Base-by-base conservation (phyloP, 192 early-diverging fungal genomes). In the Diversispora eburnea region DNA sequence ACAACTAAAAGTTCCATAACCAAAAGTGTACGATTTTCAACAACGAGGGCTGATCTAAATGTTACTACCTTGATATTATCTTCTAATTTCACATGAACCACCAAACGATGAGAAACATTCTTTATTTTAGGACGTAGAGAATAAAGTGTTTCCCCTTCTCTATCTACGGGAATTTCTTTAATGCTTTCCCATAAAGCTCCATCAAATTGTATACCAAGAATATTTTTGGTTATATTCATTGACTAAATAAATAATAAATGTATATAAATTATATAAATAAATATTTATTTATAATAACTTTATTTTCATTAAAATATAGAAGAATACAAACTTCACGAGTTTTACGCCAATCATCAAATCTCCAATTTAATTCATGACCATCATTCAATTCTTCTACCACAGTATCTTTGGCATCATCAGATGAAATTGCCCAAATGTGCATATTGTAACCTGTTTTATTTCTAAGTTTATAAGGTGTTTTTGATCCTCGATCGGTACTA, bases 291-390 rank as follows among this genome's bases (percentile, higher is more conserved):
- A 9, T n/a, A 19, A 17, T 55, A 42, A 39, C 13, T 22, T 15
- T n/a, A 58, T 59, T 22, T 43, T 19, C 22, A 39, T 12, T 10
- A 42, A 17, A 68, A 5, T 70, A 22, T 33, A 76, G 7, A 46
- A 49, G n/a, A 43, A 43, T 5, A 55, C 81, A 73, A 76, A 92
- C 92, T 83, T 97, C 94, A 66, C 96, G 90, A 80, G 91, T 88
- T 48, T 87, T 89, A 67, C 93, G 84, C 96, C 96, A 99, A 76
- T 99, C 94, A 70, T 96, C 95, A 73, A 98, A 98, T n/a, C 94
- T 86, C 97, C 97, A 98, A 52, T 92, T 86, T 17, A 94, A 82
- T 22, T 90, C 90, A 33, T 86, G 80, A 17, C 90, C 89, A 73
- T 94, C 87, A 20, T 84, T 78, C n/a, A 95, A 64, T 72, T 87